Evolutionary conservation across 225 moss, liverwort and hornwort species (phyloP).

Genomic region (Bryoerythrophyllum caledonicum): DNA sequence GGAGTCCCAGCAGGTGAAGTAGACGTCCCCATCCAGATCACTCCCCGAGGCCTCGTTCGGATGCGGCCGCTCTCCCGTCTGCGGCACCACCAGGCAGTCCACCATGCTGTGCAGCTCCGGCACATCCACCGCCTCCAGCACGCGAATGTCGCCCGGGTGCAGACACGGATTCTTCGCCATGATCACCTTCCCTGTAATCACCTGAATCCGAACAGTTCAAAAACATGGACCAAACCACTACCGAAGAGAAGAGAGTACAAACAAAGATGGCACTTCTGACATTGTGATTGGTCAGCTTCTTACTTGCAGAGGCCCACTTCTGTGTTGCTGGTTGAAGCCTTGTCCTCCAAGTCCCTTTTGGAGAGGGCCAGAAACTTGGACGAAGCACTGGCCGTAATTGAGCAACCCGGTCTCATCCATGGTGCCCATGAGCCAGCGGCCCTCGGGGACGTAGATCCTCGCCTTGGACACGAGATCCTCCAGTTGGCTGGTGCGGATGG

Average conservation of each 20-base stretch:
- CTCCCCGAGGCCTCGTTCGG: conserved; percentile 94
- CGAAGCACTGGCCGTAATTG: conserved; percentile 84
- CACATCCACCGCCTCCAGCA: conserved; percentile 78
- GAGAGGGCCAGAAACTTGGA: conserved; percentile 58
- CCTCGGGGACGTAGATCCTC: conserved; percentile 76
- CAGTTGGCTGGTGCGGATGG: conserved; percentile 74
- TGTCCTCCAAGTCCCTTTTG: conserved; percentile 21
- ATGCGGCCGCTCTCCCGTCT: conserved; percentile 80
- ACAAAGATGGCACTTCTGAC: no score
- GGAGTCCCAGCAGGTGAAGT: conserved; percentile 87
- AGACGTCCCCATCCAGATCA: conserved; percentile 90
- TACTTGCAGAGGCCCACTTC: conserved; percentile 36
- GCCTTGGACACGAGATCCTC: conserved; percentile 72
- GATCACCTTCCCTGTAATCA: conserved; percentile 71
- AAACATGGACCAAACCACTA: not conserved
- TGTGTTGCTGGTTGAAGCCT: conserved; percentile 23
- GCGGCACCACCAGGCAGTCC: conserved; percentile 87
- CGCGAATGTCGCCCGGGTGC: conserved; percentile 89
- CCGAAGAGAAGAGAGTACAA: not conserved
- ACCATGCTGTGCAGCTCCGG: conserved; percentile 65
- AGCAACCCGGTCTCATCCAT: conserved; percentile 80
- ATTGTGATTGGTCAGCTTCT: not conserved
- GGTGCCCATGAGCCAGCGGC: conserved; percentile 83
- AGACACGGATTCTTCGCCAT: conserved; percentile 96
- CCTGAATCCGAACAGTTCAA: conserved; percentile 31